A percentile compares a stretch with the other conserved stretches of the same genome.
Evolutionary conservation across 2,329 filamentous ascomycete genomes (phyloP).

Genomic region (Lachnellula arida): DNA sequence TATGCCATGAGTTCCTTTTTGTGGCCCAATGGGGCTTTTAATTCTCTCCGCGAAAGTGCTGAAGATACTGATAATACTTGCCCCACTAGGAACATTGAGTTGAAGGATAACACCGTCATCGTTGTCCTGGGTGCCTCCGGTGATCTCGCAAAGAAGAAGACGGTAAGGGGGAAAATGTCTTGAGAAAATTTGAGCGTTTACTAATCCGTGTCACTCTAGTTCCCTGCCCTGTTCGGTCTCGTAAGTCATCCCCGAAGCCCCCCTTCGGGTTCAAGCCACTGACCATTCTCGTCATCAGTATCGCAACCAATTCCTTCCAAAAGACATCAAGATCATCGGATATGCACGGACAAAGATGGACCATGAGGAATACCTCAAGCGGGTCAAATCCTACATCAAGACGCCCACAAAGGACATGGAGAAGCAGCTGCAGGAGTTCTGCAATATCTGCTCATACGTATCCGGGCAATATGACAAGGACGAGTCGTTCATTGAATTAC

Average conservation of each 20-base stretch:
- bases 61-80: constrained; percentile 35
- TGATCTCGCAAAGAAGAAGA: constrained; percentile 99
- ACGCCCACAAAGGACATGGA: constrained; percentile 96
- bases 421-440: constrained; percentile 90
- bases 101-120: constrained; percentile 97
- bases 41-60: constrained; percentile 13
- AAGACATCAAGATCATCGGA: constrained; percentile 94
- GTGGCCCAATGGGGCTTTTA: constrained; percentile 16
- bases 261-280: constrained; percentile 5
- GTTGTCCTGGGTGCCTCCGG: constrained; percentile 95
- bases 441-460: constrained; percentile 82
- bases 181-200: not conserved
- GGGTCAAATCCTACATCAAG: constrained; percentile 98
- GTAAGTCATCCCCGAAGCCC: constrained; percentile 53
- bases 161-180: constrained; percentile 49
- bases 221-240: constrained; percentile 93
- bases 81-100: constrained; percentile 70
- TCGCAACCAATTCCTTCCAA: constrained; percentile 97
- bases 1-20: constrained; percentile 7
- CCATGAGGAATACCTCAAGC: constrained; percentile 87
- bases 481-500: constrained; percentile 82
- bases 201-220: constrained; percentile 50
- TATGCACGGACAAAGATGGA: constrained; percentile 99
- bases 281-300: constrained; percentile 53
- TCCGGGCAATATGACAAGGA: constrained; percentile 98